Conservation (phyloP, 2,329 filamentous ascomycete genomes). For the Fusarium nanum region DNA sequence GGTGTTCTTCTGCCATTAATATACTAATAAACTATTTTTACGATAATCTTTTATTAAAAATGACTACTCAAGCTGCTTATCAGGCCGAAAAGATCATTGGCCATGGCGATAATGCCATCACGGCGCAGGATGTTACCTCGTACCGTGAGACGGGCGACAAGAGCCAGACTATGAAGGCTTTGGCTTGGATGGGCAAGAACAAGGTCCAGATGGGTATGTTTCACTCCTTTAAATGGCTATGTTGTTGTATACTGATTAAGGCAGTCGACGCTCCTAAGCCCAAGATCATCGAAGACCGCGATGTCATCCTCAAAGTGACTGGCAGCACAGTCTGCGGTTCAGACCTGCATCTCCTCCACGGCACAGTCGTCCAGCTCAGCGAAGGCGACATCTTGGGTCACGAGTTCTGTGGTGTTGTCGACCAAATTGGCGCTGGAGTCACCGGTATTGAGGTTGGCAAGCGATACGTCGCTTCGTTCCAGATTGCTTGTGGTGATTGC, state of each 20-base stretch:
- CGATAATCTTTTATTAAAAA: slow-evolving; percentile 6
- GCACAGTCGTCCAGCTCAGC: slow-evolving; percentile 66
- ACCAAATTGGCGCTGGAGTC: slow-evolving; percentile 65
- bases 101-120: slow-evolving; percentile 73
- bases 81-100: slow-evolving; percentile 74
- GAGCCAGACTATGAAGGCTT: slow-evolving; percentile 78
- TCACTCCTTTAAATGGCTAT: too few species aligned
- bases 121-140: slow-evolving; percentile 75
- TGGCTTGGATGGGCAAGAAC: slow-evolving; percentile 87
- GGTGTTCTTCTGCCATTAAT: background rate
- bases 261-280: slow-evolving; percentile 75
- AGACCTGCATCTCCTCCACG: slow-evolving; percentile 69
- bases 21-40: background rate
- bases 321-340: slow-evolving; percentile 70
- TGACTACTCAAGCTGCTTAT: slow-evolving; percentile 71
- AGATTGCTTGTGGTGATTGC: slow-evolving; percentile 81
- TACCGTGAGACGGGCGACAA: slow-evolving; percentile 62
- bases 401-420: slow-evolving; percentile 68
- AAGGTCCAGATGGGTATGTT: slow-evolving; percentile 72
- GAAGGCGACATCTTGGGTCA: slow-evolving; percentile 76
- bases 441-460: slow-evolving; percentile 68
- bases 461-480: slow-evolving; percentile 86
- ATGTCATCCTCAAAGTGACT: slow-evolving; percentile 84
- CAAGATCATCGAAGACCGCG: slow-evolving; percentile 75
- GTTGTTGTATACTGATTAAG: background rate